A percentile compares a stretch with the other conserved stretches of the same genome.
phyloP scores from a whole-genome alignment of 2,329 filamentous ascomycete species.

The Seiridium cupressi region DNA sequence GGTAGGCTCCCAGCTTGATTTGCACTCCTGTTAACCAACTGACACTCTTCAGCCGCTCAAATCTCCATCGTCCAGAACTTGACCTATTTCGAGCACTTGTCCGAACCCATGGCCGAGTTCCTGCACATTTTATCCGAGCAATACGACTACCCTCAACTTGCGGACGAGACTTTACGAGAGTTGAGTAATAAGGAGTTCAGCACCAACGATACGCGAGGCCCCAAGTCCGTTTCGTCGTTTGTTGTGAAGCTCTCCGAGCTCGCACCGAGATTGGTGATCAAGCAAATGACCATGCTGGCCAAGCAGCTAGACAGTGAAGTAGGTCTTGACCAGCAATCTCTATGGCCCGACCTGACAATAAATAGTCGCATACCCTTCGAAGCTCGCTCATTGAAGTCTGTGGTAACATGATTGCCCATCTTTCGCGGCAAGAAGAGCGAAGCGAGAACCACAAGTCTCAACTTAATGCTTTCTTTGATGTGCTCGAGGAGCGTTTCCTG shows the following conservation, averaged over 20 bases:
- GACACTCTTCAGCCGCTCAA: constrained; percentile 69
- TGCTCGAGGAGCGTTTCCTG: constrained; percentile 91
- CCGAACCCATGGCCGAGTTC: constrained; percentile 98
- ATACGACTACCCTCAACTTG: constrained; percentile 94
- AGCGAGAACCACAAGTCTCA: constrained; percentile 93
- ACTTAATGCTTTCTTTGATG: constrained; percentile 95
- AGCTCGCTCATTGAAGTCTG: constrained; percentile 96
- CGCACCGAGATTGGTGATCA: constrained; percentile 87
- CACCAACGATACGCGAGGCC: constrained; percentile 90
- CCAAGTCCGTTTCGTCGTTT: constrained; percentile 94
- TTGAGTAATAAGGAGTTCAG: constrained; percentile 98
- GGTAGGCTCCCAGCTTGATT: constrained; percentile 51
- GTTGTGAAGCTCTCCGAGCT: constrained; percentile 91
- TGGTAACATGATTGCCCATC: constrained; percentile 87
- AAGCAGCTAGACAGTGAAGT: constrained; percentile 95
- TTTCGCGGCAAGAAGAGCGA: constrained; percentile 88
- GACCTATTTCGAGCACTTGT: constrained; percentile 98
- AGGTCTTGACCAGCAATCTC: constrained; percentile 14
- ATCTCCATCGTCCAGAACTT: constrained; percentile 97
- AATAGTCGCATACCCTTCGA: constrained; percentile 82
- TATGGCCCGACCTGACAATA: background rate
- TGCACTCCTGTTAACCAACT: constrained; percentile 23
- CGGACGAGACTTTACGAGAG: constrained; percentile 90
- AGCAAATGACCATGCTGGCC: constrained; percentile 93
- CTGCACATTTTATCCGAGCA: constrained; percentile 93